A percentile compares a stretch with the other conserved stretches of the same genome.
Conservation (phyloP, 805 yeast genomes). For the Kuraishia cidri region DNA sequence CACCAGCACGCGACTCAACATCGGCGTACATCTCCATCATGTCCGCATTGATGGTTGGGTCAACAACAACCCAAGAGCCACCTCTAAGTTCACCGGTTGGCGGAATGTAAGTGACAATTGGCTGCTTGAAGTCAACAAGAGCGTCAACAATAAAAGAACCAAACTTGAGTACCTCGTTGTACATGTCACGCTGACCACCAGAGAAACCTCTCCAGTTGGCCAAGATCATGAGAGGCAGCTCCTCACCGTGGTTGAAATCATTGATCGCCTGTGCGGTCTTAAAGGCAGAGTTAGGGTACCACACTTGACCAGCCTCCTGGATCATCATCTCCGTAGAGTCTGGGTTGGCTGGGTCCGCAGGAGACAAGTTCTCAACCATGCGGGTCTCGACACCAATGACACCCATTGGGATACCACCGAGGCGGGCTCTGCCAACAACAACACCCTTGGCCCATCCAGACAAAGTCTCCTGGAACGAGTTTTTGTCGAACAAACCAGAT, state of each 20-base stretch:
- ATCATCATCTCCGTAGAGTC: slow-evolving; percentile 79
- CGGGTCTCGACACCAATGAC: slow-evolving; percentile 95
- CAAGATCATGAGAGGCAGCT: slow-evolving; percentile 91
- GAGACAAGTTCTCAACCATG: slow-evolving; percentile 78
- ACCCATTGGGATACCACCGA: slow-evolving; percentile 99
- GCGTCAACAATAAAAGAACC: slow-evolving; percentile 98
- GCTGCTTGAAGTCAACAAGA: slow-evolving; percentile 90
- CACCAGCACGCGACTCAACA: slow-evolving; percentile 93
- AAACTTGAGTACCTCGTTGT: slow-evolving; percentile 92
- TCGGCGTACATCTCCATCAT: slow-evolving; percentile 99
- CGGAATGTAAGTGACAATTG: slow-evolving; percentile 94
- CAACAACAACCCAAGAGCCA: slow-evolving; percentile 99
- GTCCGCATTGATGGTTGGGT: slow-evolving; percentile 92
- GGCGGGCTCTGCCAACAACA: slow-evolving; percentile 96
- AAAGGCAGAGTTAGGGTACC: slow-evolving; percentile 99
- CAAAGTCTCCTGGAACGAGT: slow-evolving; percentile 90
- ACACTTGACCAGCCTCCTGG: slow-evolving; percentile 98
- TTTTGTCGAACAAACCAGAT: slow-evolving; percentile 84
- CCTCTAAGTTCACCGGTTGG: slow-evolving; percentile 99
- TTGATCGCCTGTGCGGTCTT: slow-evolving; percentile 98
- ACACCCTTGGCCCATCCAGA: slow-evolving; percentile 99
- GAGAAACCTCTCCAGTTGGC: slow-evolving; percentile 99
- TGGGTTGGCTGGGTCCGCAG: slow-evolving; percentile 99
- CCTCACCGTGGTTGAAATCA: slow-evolving; percentile 97
- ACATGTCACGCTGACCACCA: slow-evolving; percentile 99